These are phyloP conservation scores for Penicillium chermesinum DNA, from an alignment of 495 filamentous ascomycete genomes.

Conservation along the genomic window DNA sequence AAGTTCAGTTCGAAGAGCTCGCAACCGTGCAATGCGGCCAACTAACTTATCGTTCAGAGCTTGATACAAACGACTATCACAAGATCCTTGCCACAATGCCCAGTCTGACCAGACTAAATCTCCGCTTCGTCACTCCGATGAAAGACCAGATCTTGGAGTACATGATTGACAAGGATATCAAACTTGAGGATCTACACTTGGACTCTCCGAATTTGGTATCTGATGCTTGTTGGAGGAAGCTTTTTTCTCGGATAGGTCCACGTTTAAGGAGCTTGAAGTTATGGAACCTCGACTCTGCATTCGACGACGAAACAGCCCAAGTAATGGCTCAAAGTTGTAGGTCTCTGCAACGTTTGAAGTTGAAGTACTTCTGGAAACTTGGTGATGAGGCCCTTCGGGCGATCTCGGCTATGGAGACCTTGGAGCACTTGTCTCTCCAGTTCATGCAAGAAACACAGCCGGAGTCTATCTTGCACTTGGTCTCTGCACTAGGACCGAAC, in stretches of 20 bases:
- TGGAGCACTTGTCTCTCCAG: conserved; percentile 70
- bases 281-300: conserved; percentile 61
- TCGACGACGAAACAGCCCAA: conserved; percentile 62
- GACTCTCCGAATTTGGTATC: conserved; percentile 76
- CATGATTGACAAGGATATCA: conserved; percentile 61
- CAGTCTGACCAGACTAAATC: conserved; percentile 58
- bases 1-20: too few species aligned
- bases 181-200: conserved; percentile 59
- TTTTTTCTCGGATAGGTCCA: conserved; percentile 56
- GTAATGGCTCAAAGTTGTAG: conserved; percentile 55
- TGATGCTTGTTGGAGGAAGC: conserved; percentile 62
- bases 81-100: conserved; percentile 75
- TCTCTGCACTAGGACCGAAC: conserved; percentile 52
- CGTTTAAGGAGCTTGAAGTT: conserved; percentile 64
- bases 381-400: conserved; percentile 41
- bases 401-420: conserved; percentile 51
- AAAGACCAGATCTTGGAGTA: conserved; percentile 78
- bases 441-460: conserved; percentile 51
- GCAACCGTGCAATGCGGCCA: too few species aligned
- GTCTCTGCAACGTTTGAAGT: conserved; percentile 65
- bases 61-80: conserved; percentile 68
- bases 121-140: conserved; percentile 80
- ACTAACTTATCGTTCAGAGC: too few species aligned
- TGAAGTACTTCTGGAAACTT: conserved; percentile 54
- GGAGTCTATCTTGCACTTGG: conserved; percentile 52